Evolutionary conservation across 2,329 filamentous ascomycete species (phyloP).

Genomic region (Fusarium mangiferae): DNA sequence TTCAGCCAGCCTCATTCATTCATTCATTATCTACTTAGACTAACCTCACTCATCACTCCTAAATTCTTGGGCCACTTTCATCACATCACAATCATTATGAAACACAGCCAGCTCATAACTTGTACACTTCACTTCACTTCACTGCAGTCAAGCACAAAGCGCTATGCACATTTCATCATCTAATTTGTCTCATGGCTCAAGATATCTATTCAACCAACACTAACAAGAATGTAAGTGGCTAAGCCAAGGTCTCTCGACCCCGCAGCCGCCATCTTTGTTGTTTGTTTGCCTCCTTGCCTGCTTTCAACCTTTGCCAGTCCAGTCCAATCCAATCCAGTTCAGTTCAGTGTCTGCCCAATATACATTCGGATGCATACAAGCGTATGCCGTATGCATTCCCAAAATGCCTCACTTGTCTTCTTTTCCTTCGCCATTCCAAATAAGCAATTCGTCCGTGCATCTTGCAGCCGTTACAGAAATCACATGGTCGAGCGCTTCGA

Average conservation of each 20-base stretch:
- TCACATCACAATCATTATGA: conserved; percentile 12
- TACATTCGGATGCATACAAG: conserved; percentile 25
- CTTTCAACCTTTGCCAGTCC: conserved; percentile 18
- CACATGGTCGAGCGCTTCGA: conserved; percentile 44
- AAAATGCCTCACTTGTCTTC: conserved; percentile 41
- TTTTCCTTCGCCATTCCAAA: conserved; percentile 40
- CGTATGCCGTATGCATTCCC: conserved; percentile 30
- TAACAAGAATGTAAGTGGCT: conserved; percentile 13
- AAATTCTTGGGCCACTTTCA: conserved; percentile 13
- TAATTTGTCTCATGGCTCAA: conserved; percentile 35
- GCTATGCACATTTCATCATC: conserved; percentile 23
- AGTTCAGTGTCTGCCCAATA: conserved; percentile 2
- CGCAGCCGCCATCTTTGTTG: conserved; percentile 33
- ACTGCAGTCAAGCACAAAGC: not conserved
- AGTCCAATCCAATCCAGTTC: conserved; percentile 6
- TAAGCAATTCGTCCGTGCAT: conserved; percentile 39
- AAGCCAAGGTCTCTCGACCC: conserved; percentile 19
- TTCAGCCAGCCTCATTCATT: conserved; percentile 25
- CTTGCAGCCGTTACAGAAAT: conserved; percentile 41
- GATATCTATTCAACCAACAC: conserved; percentile 38
- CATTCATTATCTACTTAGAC: not conserved
- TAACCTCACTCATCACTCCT: conserved; percentile 2
- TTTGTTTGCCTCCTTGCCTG: conserved; percentile 21
- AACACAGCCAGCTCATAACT: conserved; percentile 2
- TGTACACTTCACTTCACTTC: not conserved